Base-by-base conservation (phyloP, 176 grass and related monocot species). In the Olyra latifolia region DNA sequence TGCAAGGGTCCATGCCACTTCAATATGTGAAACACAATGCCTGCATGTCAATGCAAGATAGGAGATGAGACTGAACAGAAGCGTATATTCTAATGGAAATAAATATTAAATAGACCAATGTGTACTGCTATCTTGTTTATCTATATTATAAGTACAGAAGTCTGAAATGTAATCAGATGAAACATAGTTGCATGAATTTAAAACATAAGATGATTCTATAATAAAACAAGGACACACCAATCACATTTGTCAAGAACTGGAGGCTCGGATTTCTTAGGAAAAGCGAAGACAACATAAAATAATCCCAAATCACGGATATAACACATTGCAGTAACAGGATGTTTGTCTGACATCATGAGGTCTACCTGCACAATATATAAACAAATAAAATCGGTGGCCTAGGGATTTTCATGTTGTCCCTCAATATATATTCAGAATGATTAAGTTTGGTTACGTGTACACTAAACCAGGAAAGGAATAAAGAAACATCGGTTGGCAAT, bases 331-430 rank as follows among this genome's bases (percentile, higher is more conserved):
- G 81, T 87, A 52, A 88, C 67, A 45, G 95, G 95, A 46, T 87
- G 73, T 55, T 93, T 91, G 86, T 95, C 92, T 57, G 84, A 93
- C 84, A 98, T 91, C 90, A 98, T 98, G 20, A 93, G 86, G 89
- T 98, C 95, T 84, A 98, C 72, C 95, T 98, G 86, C 80, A 88
- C 20, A 69, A 93, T 68, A 67, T 56, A 65, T 19, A 82, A 85
- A 62, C n/a, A 78, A 57, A 50, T n/a, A 53, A 75, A 77, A 54
- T 59, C 67, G 38, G 63, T 87, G 52, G 80, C 40, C 8, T 67
- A 23, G 15, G 22, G 17, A 29, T 74, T 78, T 68, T 54, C 16
- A 61, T 79, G 59, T 19, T 12, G 10, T 62, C 46, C 48, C 19
- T 70, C 66, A 58, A 74, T 64, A 63, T n/a, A 64, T 41, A 80